Evolutionary conservation across 1,139 yeast genomes (phyloP), one percentile per base, ranked within the genome.

Genomic region (Diutina pseudorugosa): DNA sequence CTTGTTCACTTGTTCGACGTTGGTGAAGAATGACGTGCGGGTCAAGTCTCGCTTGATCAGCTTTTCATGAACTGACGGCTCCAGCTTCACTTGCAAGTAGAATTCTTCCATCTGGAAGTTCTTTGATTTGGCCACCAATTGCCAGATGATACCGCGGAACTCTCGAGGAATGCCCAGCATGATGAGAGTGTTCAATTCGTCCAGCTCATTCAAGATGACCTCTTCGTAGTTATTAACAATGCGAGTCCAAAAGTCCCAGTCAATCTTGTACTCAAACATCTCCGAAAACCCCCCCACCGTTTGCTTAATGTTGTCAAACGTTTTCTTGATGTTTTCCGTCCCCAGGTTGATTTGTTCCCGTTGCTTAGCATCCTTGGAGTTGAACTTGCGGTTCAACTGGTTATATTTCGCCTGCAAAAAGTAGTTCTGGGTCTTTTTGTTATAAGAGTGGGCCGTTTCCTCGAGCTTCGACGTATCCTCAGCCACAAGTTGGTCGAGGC

Each of bases 71-170:
- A 81, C 76, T 16, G 89, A 80, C 4, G 76, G 69, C 53, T 78
- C 73, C 42, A 67, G 71, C 51, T 71, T 67, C 55, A 83, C 71
- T 50, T 81, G 76, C 40, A 76, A 69, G 57, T 80, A 79, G 59
- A 81, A 81, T 58, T 85, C 93, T 63, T 89, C 94, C 60, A 89
- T 75, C 52, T 81, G 77, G 44, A 77, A 69, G 48, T 85, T 82
- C 62, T 89, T 90, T 12, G 95, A 84, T 57, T 82, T 81, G n/a
- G 96, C 77, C 53, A 90, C 85, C 52, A 88, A 71, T 66, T 91
- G 97, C 98, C 98, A 93, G 23, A 91, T 77, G 56, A 90, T 82
- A 0, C 96, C 96, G 57, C 98, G 74, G 51, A 93, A 75, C 58
- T 86, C 95, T 53, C 77, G 71, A 12, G 98, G 98, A 51, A 93